A percentile compares a stretch with the other conserved stretches of the same genome.
phyloP scores from a whole-genome alignment of 106 monocot genomes.

The Dactylorhiza incarnata region DNA sequence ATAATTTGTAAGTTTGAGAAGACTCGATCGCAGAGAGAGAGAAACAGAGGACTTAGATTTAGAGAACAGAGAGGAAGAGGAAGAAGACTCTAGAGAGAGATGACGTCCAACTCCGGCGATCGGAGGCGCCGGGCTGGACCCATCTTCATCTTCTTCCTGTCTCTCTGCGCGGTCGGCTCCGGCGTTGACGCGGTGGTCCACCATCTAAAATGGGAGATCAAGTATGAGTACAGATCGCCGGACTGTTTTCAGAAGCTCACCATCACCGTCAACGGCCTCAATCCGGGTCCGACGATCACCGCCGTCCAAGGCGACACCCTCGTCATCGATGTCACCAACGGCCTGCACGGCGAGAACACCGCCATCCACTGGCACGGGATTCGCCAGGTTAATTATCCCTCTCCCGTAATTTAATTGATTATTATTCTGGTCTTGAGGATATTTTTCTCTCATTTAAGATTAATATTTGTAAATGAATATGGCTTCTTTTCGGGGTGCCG shows the following conservation, averaged over 20 bases:
- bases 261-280: constrained; percentile 55
- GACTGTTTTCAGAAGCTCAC: constrained; percentile 71
- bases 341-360: constrained; percentile 52
- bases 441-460: too few relatives aligned
- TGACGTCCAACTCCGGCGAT: not conserved
- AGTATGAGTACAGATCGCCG: constrained; percentile 58
- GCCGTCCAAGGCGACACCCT: constrained; percentile 74
- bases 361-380: constrained; percentile 92
- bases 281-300: constrained; percentile 69
- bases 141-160: not conserved
- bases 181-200: constrained; percentile 12
- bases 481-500: too few relatives aligned
- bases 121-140: not conserved
- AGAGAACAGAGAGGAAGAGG: too few relatives aligned
- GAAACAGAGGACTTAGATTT: not conserved
- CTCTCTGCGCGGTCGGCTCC: not conserved
- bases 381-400: constrained; percentile 41
- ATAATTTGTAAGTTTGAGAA: not conserved
- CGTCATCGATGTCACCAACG: constrained; percentile 54
- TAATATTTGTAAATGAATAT: too few relatives aligned
- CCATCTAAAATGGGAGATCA: constrained; percentile 41
- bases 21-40: not conserved
- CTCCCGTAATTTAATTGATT: not conserved
- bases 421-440: too few relatives aligned
- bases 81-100: not conserved